Conservation (phyloP, 1,284 basidiomycete genomes). For the Rhodofomes roseus region DNA sequence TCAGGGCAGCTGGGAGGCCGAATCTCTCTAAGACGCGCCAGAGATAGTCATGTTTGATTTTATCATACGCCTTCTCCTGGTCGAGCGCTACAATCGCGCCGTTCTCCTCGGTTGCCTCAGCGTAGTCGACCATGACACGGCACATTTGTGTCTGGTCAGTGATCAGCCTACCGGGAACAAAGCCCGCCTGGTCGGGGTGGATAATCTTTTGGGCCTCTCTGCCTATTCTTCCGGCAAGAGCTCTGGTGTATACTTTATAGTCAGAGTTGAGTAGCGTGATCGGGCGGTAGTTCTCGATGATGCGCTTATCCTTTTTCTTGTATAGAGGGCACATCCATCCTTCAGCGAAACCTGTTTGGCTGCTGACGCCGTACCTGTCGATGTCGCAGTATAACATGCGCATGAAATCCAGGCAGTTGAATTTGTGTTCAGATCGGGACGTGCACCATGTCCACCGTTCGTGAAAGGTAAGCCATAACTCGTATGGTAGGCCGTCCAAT, state of each 20-base stretch:
- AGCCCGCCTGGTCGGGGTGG: constrained; percentile 27
- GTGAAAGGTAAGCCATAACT: constrained; percentile 18
- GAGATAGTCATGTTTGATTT: constrained; percentile 27
- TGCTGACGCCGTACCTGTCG: constrained; percentile 8
- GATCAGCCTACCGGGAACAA: constrained; percentile 22
- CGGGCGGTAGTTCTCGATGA: constrained; percentile 30
- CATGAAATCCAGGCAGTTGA: neutral
- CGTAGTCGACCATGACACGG: constrained; percentile 18
- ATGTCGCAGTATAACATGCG: constrained; percentile 10
- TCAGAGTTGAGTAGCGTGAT: constrained; percentile 32
- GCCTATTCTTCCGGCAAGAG: constrained; percentile 15
- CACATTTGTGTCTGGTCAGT: constrained; percentile 21
- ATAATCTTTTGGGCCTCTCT: constrained; percentile 10
- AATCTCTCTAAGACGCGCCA: constrained; percentile 19
- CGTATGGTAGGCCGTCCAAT: constrained; percentile 18
- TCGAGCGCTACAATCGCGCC: constrained; percentile 26
- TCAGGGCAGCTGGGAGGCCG: constrained; percentile 18
- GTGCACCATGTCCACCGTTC: too few species aligned
- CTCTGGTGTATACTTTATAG: constrained; percentile 27
- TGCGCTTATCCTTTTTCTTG: constrained; percentile 28
- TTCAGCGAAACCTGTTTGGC: constrained; percentile 15
- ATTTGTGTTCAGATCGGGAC: neutral
- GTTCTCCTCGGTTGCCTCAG: constrained; percentile 21
- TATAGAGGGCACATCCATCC: constrained; percentile 34
- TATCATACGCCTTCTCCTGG: constrained; percentile 24